phyloP scores from a whole-genome alignment of 2,329 filamentous ascomycete species.

The Exophiala bonariae region DNA sequence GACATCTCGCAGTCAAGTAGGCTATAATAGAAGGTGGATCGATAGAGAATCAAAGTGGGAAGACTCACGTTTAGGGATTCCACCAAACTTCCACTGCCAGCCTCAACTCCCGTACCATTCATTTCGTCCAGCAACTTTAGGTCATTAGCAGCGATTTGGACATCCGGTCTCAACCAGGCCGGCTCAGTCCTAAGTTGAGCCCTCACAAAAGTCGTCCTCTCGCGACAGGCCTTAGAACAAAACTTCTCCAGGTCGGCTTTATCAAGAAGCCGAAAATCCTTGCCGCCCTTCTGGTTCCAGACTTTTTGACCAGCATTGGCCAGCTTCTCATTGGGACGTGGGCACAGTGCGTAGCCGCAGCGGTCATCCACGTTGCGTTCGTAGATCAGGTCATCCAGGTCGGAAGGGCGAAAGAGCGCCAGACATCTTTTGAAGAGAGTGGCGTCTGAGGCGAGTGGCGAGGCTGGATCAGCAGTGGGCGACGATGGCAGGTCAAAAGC shows the following conservation, averaged over 20 bases:
- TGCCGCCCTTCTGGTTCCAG: slow-evolving; percentile 57
- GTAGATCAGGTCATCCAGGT: slow-evolving; percentile 84
- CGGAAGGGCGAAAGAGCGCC: slow-evolving; percentile 74
- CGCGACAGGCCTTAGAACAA: slow-evolving; percentile 79
- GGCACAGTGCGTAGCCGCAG: slow-evolving; percentile 84
- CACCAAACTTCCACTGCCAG: slow-evolving; percentile 7
- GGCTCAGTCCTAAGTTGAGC: slow-evolving; percentile 85
- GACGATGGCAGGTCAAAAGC: slow-evolving; percentile 65
- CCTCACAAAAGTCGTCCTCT: slow-evolving; percentile 78
- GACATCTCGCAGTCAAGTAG: too few relatives aligned
- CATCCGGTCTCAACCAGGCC: slow-evolving; percentile 68
- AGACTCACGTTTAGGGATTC: slow-evolving; percentile 20
- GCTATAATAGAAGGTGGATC: too few relatives aligned
- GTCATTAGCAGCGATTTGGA: slow-evolving; percentile 53
- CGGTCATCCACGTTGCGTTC: slow-evolving; percentile 81
- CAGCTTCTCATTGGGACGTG: slow-evolving; percentile 59
- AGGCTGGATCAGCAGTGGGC: slow-evolving; percentile 51
- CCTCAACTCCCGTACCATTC: neutral
- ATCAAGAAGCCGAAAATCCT: slow-evolving; percentile 64
- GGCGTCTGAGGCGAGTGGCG: slow-evolving; percentile 61
- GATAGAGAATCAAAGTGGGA: neutral
- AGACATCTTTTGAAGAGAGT: slow-evolving; percentile 66
- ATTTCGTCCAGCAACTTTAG: slow-evolving; percentile 69
- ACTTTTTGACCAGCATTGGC: slow-evolving; percentile 55
- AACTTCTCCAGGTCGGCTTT: slow-evolving; percentile 76